Conservation (phyloP, 352 stramenopile species). For the Phytophthora nicotianae region DNA sequence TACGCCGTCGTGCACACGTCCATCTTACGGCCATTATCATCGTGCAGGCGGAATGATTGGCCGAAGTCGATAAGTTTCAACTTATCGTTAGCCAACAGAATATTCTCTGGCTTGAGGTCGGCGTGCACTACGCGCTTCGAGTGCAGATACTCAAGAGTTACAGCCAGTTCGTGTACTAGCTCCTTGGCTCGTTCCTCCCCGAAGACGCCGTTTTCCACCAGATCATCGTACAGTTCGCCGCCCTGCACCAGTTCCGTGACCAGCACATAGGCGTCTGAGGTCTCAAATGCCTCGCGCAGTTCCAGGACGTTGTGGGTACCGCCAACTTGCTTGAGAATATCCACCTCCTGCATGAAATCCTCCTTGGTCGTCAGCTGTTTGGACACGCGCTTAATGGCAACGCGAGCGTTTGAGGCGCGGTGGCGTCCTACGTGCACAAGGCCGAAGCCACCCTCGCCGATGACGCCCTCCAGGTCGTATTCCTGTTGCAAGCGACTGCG, state of each 20-base stretch:
- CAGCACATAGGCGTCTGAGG: conserved; percentile 54
- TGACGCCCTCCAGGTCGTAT: conserved; percentile 52
- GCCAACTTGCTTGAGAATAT: conserved; percentile 49
- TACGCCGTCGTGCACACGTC: conserved; percentile 45
- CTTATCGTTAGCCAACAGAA: conserved; percentile 41
- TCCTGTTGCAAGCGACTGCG: conserved; percentile 41
- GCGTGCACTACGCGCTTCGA: conserved; percentile 53
- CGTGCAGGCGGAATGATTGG: conserved; percentile 59
- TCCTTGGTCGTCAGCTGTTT: conserved; percentile 51
- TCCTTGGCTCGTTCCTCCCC: conserved; percentile 38
- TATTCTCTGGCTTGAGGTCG: conserved; percentile 67
- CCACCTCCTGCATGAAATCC: conserved; percentile 62
- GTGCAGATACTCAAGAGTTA: conserved; percentile 49
- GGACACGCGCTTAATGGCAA: conserved; percentile 62
- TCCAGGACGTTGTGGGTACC: conserved; percentile 50
- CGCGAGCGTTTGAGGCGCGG: conserved; percentile 43
- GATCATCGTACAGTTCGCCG: conserved; percentile 56
- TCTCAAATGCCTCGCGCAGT: conserved; percentile 65
- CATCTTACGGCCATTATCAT: conserved; percentile 15
- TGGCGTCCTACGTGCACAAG: conserved; percentile 52
- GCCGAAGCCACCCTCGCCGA: conserved; percentile 58
- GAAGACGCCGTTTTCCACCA: conserved; percentile 52
- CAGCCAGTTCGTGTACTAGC: conserved; percentile 45
- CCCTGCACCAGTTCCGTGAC: conserved; percentile 62
- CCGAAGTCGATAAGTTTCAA: conserved; percentile 85